phyloP scores from a whole-genome alignment of 169 alveolate species.

The Plasmodium sp. region DNA sequence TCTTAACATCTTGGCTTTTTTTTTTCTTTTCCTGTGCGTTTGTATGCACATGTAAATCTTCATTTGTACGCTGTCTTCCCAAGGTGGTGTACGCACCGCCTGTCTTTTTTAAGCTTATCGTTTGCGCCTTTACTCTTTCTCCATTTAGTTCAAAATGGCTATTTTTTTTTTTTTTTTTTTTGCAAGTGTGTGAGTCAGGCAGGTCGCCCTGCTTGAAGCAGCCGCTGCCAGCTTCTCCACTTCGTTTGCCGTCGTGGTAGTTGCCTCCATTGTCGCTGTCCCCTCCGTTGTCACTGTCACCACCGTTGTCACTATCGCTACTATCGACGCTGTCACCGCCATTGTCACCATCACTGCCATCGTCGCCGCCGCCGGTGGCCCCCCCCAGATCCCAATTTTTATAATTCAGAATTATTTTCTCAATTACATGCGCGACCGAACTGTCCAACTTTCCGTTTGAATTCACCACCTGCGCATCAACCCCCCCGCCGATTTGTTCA shows the following conservation, averaged over 20 bases:
- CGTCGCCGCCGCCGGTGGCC: background rate
- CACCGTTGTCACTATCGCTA: background rate
- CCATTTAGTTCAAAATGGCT: background rate
- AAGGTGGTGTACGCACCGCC: background rate
- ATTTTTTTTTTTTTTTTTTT: background rate
- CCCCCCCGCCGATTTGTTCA: background rate
- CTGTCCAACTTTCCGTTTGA: slow-evolving; percentile 4
- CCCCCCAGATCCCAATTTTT: background rate
- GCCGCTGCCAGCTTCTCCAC: background rate
- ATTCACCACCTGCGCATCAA: slow-evolving; percentile 17
- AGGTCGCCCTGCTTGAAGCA: background rate
- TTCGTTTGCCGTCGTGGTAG: background rate
- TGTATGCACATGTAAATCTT: background rate
- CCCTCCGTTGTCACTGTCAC: too few relatives aligned
- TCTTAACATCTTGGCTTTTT: background rate
- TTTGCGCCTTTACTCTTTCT: background rate
- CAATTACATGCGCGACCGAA: slow-evolving; percentile 25
- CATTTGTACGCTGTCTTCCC: background rate
- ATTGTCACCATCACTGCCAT: background rate
- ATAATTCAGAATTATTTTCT: slow-evolving; percentile 47
- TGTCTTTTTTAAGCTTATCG: background rate
- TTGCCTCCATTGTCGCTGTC: background rate
- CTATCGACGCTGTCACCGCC: too few relatives aligned
- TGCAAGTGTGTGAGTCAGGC: background rate
- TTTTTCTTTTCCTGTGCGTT: background rate